Base-by-base conservation (phyloP, 192 early-diverging fungal species). In the Backusella morwellensis region DNA sequence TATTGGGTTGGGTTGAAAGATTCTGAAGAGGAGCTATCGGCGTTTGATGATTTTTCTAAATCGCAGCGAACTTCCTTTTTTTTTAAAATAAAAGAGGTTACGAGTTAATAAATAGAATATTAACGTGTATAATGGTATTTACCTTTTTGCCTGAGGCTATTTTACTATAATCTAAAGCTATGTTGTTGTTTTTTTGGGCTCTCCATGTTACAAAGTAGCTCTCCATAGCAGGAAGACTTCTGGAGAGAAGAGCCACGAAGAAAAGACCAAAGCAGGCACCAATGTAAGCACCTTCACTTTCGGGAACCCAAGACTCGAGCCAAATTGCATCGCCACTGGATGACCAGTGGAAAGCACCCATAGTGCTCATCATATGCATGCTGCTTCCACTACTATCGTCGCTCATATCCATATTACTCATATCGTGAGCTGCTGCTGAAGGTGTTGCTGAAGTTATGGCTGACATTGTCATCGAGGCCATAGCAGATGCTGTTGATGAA, bases 251-350 rank as follows among this genome's bases (percentile, higher is more conserved):
- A 11, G 87, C 73, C 23, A 88, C 78, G 9, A 88, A 11, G 66
- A 88, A 85, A 8, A 88, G 73, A 35, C 83, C 85, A 23, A 88
- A 72, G 35, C 84, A 81, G 9, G 85, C 80, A 19, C 87, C 87
- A 56, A 86, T 85, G 21, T 85, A 86, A 29, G 83, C 78, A 34
- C 79, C 70, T 66, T 88, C 87, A 1, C 81, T 80, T n/a, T 23
- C 63, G 4, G 87, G 87, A 9, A 83, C 77, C 77, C 83, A 83
- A 19, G 44, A 72, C 8, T 80, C 74, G 2, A 84, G 81, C 83
- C 85, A 88, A 29, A 88, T 44, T n/a, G 81, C 70, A 26, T 83
- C 81, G 15, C 84, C 83, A 41, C 72, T 63, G 14, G 75, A 75
- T 12, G 79, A 44, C 80, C 80, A 82, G 17, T 79, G 74, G 44